phyloP scores from a whole-genome alignment of 2,329 filamentous ascomycete genomes.

The Zelopaecilomyces penicillatus region DNA sequence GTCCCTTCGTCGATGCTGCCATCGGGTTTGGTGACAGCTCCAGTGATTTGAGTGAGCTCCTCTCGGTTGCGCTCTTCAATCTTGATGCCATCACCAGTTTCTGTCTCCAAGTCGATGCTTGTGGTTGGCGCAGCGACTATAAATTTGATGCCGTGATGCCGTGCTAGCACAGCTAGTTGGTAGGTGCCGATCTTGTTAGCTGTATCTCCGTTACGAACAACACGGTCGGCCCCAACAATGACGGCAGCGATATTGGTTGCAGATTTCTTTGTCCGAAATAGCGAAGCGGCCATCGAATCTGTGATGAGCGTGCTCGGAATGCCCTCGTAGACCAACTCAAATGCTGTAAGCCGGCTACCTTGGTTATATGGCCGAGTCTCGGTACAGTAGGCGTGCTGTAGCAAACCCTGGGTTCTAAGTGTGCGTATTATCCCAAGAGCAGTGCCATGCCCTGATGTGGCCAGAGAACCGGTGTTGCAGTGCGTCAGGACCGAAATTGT shows the following conservation, averaged over 20 bases:
- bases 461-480: constrained; percentile 95
- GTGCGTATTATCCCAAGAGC: constrained; percentile 89
- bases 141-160: constrained; percentile 83
- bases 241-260: constrained; percentile 70
- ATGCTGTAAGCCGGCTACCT: constrained; percentile 87
- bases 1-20: constrained; percentile 54
- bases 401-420: constrained; percentile 54
- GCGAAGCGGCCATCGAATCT: constrained; percentile 89
- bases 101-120: constrained; percentile 79
- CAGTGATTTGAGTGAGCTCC: constrained; percentile 79
- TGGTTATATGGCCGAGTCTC: constrained; percentile 98
- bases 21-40: constrained; percentile 58
- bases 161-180: constrained; percentile 80
- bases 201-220: constrained; percentile 93
- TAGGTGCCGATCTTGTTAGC: constrained; percentile 99
- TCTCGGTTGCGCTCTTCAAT: constrained; percentile 80
- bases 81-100: constrained; percentile 68
- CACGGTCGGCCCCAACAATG: constrained; percentile 88
- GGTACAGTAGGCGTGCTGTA: constrained; percentile 87
- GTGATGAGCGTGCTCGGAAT: constrained; percentile 90
- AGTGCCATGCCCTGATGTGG: constrained; percentile 95
- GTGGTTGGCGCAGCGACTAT: constrained; percentile 91
- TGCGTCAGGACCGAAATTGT: constrained; percentile 81
- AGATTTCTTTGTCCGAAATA: constrained; percentile 58
- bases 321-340: constrained; percentile 87